These are phyloP conservation scores for Dovyalis caffra DNA, from an alignment of 345 rosid genomes.

Conservation along the genomic window DNA sequence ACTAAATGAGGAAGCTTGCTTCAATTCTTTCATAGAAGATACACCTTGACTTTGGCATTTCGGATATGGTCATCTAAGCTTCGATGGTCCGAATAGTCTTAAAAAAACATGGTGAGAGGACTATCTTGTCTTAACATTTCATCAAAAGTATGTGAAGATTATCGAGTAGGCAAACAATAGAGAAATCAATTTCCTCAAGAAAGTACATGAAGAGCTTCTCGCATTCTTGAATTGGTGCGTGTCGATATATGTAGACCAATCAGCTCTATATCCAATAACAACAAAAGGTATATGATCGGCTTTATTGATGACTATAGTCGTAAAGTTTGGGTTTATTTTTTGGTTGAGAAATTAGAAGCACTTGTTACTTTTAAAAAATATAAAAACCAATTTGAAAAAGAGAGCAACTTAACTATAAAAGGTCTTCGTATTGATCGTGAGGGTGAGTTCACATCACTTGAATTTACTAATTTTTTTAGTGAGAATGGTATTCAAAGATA, in stretches of 20 bases:
- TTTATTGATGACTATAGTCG: too few species aligned
- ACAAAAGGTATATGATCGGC: too few species aligned
- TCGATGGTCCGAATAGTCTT: neutral
- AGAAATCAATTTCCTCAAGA: too few species aligned
- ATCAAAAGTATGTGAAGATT: neutral
- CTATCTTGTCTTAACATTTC: neutral
- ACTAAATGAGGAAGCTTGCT: neutral
- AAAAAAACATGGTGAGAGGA: neutral
- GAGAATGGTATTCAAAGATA: neutral
- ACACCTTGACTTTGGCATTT: neutral
- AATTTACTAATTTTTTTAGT: neutral
- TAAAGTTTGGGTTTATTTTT: too few species aligned
- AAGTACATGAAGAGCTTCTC: too few species aligned
- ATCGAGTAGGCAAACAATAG: neutral
- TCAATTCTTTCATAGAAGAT: too few species aligned
- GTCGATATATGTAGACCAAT: too few species aligned
- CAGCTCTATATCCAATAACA: too few species aligned
- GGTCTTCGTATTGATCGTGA: neutral
- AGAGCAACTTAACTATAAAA: neutral
- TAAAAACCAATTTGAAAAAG: neutral
- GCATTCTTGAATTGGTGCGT: too few species aligned
- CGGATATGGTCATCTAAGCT: slow-evolving; percentile 4
- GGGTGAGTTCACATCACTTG: too few species aligned
- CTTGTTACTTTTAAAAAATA: neutral
- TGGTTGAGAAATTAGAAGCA: too few species aligned